Evolutionary conservation across 805 yeast genomes (phyloP), one percentile per base, ranked within the genome.

Genomic region (Yarrowia alimentaria): DNA sequence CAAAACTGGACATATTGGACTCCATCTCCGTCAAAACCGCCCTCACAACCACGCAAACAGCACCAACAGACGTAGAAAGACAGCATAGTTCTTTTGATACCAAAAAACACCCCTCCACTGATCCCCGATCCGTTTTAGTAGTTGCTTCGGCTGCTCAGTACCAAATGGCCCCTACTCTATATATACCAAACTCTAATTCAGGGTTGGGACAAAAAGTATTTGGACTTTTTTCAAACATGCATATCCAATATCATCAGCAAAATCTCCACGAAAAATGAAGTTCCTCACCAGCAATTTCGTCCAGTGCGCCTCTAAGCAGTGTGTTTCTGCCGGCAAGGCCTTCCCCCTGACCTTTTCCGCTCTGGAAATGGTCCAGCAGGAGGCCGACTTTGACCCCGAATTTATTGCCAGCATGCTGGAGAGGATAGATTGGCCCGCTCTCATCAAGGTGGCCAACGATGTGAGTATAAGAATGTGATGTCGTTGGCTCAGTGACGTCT

Each of bases 211-310:
- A 40, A 24, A 40, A 40, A 40, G 26, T 40, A 40, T 40, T 40
- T 26, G 19, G 47, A 29, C 33, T 26, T 40, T 40, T 40, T 29
- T 22, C 25, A 19, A 28, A 40, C 14, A 37, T 37, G 30, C 43
- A 37, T 16, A 4, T 12, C 21, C 16, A 30, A 37, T 37, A 24
- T 21, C 42, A 29, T 22, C 29, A 34, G 26, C 14, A 21, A 35
- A 22, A 7, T 20, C 11, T 11, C 13, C 12, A 11, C 14, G 10
- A 21, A 31, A 29, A 22, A 91, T 91, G 99, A 91, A 93, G 70
- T 80, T 91, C 61, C 71, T 93, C 20, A 91, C 99, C n/a, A 86
- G 97, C 10, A 93, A 93, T 68, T 93, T 93, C 68, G 95, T 93
- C 56, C 88, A 84, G 64, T 93, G 99, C 68, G 89, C 98, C 0